Evolutionary conservation across 345 rosid species (phyloP).

Genomic region (Kernera saxatilis): DNA sequence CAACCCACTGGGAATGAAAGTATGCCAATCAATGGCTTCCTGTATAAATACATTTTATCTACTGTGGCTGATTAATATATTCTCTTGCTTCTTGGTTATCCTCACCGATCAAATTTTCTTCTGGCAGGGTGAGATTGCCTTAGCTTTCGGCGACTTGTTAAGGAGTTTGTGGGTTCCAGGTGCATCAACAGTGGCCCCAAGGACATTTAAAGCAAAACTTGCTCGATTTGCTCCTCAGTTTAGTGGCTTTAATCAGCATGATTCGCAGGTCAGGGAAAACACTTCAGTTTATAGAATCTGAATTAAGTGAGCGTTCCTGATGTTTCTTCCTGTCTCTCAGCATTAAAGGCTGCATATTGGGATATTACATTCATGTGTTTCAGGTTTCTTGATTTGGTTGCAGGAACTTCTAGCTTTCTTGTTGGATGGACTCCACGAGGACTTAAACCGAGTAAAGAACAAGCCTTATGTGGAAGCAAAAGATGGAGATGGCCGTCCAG

Average conservation of each 20-base stretch:
- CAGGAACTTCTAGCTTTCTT: slow-evolving; percentile 95
- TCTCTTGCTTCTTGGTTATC: slow-evolving; percentile 7
- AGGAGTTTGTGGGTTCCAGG: slow-evolving; percentile 96
- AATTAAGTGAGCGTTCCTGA: slow-evolving; percentile 25
- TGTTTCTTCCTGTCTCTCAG: slow-evolving; percentile 12
- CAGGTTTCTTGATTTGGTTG: slow-evolving; percentile 28
- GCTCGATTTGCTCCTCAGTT: slow-evolving; percentile 96
- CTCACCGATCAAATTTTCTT: slow-evolving; percentile 10
- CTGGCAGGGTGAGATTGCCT: slow-evolving; percentile 89
- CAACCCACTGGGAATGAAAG: slow-evolving; percentile 95
- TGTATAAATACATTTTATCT: slow-evolving; percentile 2
- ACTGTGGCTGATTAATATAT: not conserved
- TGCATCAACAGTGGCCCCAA: slow-evolving; percentile 77
- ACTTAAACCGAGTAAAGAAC: slow-evolving; percentile 85
- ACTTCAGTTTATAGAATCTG: slow-evolving; percentile 20
- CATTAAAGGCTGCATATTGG: slow-evolving; percentile 4
- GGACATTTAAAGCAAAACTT: slow-evolving; percentile 89
- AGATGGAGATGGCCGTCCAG: slow-evolving; percentile 78
- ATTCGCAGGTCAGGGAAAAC: slow-evolving; percentile 80
- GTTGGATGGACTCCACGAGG: slow-evolving; percentile 98
- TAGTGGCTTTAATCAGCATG: slow-evolving; percentile 97
- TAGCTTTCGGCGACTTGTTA: slow-evolving; percentile 87
- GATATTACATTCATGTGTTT: slow-evolving; percentile 21
- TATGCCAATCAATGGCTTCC: slow-evolving; percentile 34
- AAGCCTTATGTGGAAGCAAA: slow-evolving; percentile 89